phyloP scores from a whole-genome alignment of 192 early-diverging fungal genomes.

The Coemansia sp. region DNA sequence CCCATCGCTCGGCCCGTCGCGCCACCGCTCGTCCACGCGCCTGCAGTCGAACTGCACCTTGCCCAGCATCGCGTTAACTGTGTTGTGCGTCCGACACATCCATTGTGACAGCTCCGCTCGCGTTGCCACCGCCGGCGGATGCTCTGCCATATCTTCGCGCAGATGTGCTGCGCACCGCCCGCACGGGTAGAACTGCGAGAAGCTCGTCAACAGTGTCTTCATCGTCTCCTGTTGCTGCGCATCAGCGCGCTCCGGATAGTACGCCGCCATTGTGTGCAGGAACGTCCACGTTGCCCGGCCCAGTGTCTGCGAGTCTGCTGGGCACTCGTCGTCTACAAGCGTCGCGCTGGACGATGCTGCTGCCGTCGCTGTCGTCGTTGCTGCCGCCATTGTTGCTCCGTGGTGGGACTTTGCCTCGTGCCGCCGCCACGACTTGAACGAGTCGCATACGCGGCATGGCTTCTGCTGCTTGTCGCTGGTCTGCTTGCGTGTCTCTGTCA shows the following conservation, averaged over 20 bases:
- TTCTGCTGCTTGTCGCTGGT: slow-evolving; percentile 30
- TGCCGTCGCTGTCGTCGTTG: slow-evolving; percentile 12
- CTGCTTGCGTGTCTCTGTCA: slow-evolving; percentile 33
- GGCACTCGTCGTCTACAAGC: slow-evolving; percentile 60
- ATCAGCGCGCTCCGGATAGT: slow-evolving; percentile 85
- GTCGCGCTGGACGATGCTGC: slow-evolving; percentile 20
- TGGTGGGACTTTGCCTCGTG: slow-evolving; percentile 53
- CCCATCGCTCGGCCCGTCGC: slow-evolving; percentile 72
- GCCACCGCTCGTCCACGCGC: slow-evolving; percentile 93
- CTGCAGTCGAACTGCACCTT: slow-evolving; percentile 92
- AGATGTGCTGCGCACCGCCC: slow-evolving; percentile 85
- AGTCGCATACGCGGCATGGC: slow-evolving; percentile 78
- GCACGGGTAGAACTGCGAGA: slow-evolving; percentile 92
- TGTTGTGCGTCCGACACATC: slow-evolving; percentile 95
- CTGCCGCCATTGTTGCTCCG: slow-evolving; percentile 15
- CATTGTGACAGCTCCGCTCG: slow-evolving; percentile 72
- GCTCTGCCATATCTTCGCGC: slow-evolving; percentile 66
- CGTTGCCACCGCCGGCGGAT: slow-evolving; percentile 75
- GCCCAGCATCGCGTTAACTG: slow-evolving; percentile 86
- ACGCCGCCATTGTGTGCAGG: slow-evolving; percentile 95
- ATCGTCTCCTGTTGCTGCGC: slow-evolving; percentile 71
- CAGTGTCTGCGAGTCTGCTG: slow-evolving; percentile 77
- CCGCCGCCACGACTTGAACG: slow-evolving; percentile 68
- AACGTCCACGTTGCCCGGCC: slow-evolving; percentile 96
- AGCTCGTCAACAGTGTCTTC: slow-evolving; percentile 67